These are phyloP conservation scores for Syzygium malaccense DNA, from an alignment of 441 rosid species.

Conservation along the genomic window DNA sequence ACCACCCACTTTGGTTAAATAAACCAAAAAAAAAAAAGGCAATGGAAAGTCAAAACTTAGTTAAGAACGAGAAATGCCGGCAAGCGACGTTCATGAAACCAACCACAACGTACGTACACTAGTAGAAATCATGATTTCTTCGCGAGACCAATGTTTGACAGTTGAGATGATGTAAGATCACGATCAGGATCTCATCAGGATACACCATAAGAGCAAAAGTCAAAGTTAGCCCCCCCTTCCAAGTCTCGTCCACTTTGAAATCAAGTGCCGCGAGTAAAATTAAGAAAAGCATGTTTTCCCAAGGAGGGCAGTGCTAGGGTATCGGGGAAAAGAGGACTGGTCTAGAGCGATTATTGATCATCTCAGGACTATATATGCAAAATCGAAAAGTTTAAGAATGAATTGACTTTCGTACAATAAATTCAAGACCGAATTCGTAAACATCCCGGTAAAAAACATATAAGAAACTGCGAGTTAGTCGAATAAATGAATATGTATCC, in stretches of 20 bases:
- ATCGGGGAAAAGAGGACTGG: background rate
- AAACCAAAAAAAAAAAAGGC: background rate
- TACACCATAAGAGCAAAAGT: background rate
- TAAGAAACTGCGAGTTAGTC: background rate
- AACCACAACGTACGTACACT: background rate
- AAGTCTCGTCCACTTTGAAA: background rate
- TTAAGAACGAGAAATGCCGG: background rate
- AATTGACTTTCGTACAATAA: background rate
- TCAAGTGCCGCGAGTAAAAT: background rate
- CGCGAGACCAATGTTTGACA: background rate
- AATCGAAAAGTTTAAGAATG: background rate
- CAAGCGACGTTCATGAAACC: background rate
- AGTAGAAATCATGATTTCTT: background rate
- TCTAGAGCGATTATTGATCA: background rate
- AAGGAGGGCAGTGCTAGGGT: background rate
- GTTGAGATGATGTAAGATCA: background rate
- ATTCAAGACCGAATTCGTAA: background rate
- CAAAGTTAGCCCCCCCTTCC: background rate
- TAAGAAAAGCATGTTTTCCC: background rate
- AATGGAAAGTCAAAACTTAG: background rate
- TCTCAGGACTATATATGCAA: background rate
- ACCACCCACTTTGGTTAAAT: background rate
- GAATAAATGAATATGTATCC: background rate
- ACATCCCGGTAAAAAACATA: accelerated
- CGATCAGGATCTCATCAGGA: background rate